Evolutionary conservation across 441 rosid species (phyloP), one percentile per base, ranked within the genome.

Genomic region (Arabidopsis hybrid): DNA sequence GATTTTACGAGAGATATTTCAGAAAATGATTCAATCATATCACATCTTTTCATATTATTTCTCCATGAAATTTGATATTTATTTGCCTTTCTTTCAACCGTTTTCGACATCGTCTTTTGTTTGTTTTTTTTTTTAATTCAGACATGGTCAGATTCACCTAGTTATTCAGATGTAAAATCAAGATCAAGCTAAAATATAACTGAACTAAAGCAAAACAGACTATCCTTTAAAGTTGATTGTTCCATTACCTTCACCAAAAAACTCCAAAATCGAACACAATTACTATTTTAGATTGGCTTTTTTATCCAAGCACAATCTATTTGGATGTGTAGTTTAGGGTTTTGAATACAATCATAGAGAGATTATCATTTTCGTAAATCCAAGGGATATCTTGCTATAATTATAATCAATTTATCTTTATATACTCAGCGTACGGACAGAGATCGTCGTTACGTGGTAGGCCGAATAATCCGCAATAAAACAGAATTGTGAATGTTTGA

Each of bases 301-400:
- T 18, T 21, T 21, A 21, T 21, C 26, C 26, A 35, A 70, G n/a
- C 26, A 61, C n/a, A 8, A 52, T 40, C 26, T 40, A 17, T 32
- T 8, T 39, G 61, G 61, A 31, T 36, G 45, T 18, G 56, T 12
- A 59, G 49, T 35, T 69, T 69, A 8, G 47, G 49, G 59, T 14
- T 1, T 42, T 18, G 58, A 17, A 69, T 58, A 47, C 12, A 46
- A 47, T 16, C 18, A 29, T 35, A 18, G 42, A 36, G 36, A 34
- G 7, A 58, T 45, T 12, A 46, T 17, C 21, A 13, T 55, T 18
- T 29, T 18, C 13, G 7, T 21, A 1, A 26, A 42, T 21, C 36
- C 0, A 42, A 60, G 11, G 12, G 12, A 7, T 14, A 9, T 32
- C 11, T 57, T 11, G 18, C 12, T 7, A 31, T 56, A 63, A 42